These are phyloP conservation scores for Eucalyptus cloeziana DNA, from an alignment of 345 rosid species.

Conservation along the genomic window DNA sequence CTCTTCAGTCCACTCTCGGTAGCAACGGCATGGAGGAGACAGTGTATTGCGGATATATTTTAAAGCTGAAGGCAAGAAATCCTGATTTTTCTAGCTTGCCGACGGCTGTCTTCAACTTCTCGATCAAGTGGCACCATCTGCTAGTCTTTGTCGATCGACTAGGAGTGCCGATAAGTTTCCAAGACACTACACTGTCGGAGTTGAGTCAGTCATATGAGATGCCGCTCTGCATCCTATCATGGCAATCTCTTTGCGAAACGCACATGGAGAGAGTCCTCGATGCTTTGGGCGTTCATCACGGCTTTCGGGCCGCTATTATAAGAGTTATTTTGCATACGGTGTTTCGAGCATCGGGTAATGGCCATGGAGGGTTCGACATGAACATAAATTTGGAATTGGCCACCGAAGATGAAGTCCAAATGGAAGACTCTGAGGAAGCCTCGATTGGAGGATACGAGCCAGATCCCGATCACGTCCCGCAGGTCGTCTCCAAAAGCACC, in stretches of 20 bases:
- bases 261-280: neutral
- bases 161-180: neutral
- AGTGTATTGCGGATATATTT: neutral
- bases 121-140: neutral
- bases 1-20: neutral
- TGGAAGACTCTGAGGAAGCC: neutral
- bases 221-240: neutral
- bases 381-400: neutral
- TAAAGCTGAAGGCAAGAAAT: neutral
- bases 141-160: neutral
- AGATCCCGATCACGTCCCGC: neutral
- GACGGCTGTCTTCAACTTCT: neutral
- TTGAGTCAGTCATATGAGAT: neutral
- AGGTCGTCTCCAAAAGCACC: neutral
- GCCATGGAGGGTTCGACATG: neutral
- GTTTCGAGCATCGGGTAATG: rapidly evolving
- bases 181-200: neutral
- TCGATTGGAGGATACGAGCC: neutral
- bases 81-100: neutral
- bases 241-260: no score
- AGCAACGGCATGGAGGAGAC: neutral
- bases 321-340: neutral
- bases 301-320: neutral
- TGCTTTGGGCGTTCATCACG: neutral
- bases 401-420: neutral